Evolutionary conservation across 2,329 filamentous ascomycete species (phyloP).

Genomic region (Chaetomium strumarium): DNA sequence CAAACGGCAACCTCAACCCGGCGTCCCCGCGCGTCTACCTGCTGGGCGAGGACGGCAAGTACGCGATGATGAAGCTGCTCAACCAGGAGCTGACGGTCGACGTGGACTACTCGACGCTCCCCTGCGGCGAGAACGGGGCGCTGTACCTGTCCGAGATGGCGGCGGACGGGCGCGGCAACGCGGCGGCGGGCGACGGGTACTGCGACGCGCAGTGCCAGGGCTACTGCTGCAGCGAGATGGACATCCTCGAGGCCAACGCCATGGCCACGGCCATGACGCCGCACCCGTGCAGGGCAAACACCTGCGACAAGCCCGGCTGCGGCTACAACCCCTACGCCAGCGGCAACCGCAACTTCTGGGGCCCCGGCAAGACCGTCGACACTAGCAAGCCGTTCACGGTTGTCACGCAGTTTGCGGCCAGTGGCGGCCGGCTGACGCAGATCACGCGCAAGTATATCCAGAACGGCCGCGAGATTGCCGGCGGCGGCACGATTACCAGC

Average conservation of each 20-base stretch:
- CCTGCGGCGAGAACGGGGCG: conserved; percentile 19
- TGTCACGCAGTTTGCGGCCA: background rate
- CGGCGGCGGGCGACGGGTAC: conserved; percentile 11
- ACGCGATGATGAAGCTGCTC: conserved; percentile 14
- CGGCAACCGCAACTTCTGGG: conserved; percentile 33
- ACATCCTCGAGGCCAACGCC: conserved; percentile 50
- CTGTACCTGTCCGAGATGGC: conserved; percentile 20
- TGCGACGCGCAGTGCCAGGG: conserved; percentile 32
- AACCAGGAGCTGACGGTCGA: conserved; percentile 18
- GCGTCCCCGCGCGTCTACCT: conserved; percentile 14
- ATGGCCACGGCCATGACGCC: conserved; percentile 41
- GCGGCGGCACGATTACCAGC: background rate
- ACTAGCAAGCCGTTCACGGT: background rate
- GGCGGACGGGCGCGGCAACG: conserved; percentile 21
- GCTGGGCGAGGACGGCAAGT: conserved; percentile 12
- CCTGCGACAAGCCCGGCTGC: conserved; percentile 40
- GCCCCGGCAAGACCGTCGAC: conserved; percentile 16
- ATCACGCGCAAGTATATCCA: background rate
- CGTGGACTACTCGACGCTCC: conserved; percentile 15
- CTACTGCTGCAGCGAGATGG: conserved; percentile 50
- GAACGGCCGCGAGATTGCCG: background rate
- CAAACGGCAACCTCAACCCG: conserved; percentile 4
- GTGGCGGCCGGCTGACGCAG: background rate
- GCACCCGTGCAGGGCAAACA: conserved; percentile 36
- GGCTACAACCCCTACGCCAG: conserved; percentile 30